phyloP scores from a whole-genome alignment of 2,329 filamentous ascomycete genomes.

The Zymoseptoria tritici region DNA sequence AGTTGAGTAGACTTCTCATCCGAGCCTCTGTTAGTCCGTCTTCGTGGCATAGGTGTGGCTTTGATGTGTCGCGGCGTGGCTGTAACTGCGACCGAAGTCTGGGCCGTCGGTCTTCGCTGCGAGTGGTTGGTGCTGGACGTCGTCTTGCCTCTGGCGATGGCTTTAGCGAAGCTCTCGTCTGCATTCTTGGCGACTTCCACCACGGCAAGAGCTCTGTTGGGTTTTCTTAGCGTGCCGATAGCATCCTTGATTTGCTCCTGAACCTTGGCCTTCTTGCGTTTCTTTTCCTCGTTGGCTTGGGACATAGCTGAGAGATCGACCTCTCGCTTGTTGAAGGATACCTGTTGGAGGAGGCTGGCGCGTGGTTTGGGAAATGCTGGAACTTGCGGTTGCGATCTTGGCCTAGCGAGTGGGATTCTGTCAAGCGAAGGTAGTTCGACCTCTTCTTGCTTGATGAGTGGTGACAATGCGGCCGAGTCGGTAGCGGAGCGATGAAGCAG shows the following conservation, averaged over 20 bases:
- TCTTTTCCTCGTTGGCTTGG: slow-evolving; percentile 49
- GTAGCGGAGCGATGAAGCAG: slow-evolving; percentile 63
- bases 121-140: slow-evolving; percentile 11
- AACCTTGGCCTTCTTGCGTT: slow-evolving; percentile 58
- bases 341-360: slow-evolving; percentile 30
- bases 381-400: slow-evolving; percentile 4
- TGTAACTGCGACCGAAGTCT: slow-evolving; percentile 31
- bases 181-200: slow-evolving; percentile 60
- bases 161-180: slow-evolving; percentile 47
- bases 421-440: slow-evolving; percentile 52
- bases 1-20: slow-evolving; percentile 29
- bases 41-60: slow-evolving; percentile 20
- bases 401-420: slow-evolving; percentile 35
- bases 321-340: slow-evolving; percentile 38
- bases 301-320: slow-evolving; percentile 48
- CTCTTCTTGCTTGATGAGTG: slow-evolving; percentile 59
- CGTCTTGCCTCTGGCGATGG: slow-evolving; percentile 17
- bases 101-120: slow-evolving; percentile 24
- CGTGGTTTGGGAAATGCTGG: slow-evolving; percentile 26
- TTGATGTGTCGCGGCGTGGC: slow-evolving; percentile 37
- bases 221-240: slow-evolving; percentile 65
- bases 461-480: slow-evolving; percentile 45
- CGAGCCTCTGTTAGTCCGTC: slow-evolving; percentile 15
- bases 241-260: slow-evolving; percentile 68
- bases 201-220: slow-evolving; percentile 63